phyloP scores from a whole-genome alignment of 495 filamentous ascomycete genomes.

The Hypoxylon cercidicola region DNA sequence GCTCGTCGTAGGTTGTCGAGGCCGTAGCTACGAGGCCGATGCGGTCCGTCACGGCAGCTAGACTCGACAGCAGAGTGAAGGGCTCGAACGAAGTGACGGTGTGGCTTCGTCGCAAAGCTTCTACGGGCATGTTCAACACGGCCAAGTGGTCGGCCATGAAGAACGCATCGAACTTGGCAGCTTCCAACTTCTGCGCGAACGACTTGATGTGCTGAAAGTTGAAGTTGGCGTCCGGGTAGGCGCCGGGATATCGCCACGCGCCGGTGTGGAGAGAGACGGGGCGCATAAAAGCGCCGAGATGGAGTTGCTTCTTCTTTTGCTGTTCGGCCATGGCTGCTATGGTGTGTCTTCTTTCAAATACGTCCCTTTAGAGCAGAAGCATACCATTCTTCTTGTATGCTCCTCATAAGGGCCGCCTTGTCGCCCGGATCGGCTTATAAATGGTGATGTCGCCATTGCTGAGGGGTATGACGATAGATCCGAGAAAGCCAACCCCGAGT shows the following conservation, averaged over 20 bases:
- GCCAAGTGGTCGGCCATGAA: constrained; percentile 71
- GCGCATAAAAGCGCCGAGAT: constrained; percentile 69
- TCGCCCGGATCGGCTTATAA: constrained; percentile 30
- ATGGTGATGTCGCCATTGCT: constrained; percentile 36
- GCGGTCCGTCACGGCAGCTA: constrained; percentile 61
- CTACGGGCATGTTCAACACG: constrained; percentile 67
- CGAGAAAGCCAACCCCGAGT: constrained; percentile 31
- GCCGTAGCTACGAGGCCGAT: constrained; percentile 64
- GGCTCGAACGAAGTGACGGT: constrained; percentile 66
- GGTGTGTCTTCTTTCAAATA: background rate
- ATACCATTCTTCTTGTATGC: constrained; percentile 18
- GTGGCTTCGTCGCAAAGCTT: constrained; percentile 66
- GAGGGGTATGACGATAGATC: constrained; percentile 39
- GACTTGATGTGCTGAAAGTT: constrained; percentile 63
- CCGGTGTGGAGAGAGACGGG: constrained; percentile 67
- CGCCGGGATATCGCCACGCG: constrained; percentile 66
- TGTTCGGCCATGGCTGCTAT: constrained; percentile 28
- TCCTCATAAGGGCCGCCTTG: constrained; percentile 12
- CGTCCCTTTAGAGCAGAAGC: constrained; percentile 1
- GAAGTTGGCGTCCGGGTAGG: constrained; percentile 69
- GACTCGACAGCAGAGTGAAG: constrained; percentile 59
- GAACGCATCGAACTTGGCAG: constrained; percentile 70
- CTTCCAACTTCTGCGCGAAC: constrained; percentile 66
- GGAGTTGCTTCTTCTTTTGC: constrained; percentile 53
- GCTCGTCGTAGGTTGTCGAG: constrained; percentile 65